A percentile compares a stretch with the other conserved stretches of the same genome.
Conservation (phyloP, 768 basidiomycete species). For the Tricholomella constricta region DNA sequence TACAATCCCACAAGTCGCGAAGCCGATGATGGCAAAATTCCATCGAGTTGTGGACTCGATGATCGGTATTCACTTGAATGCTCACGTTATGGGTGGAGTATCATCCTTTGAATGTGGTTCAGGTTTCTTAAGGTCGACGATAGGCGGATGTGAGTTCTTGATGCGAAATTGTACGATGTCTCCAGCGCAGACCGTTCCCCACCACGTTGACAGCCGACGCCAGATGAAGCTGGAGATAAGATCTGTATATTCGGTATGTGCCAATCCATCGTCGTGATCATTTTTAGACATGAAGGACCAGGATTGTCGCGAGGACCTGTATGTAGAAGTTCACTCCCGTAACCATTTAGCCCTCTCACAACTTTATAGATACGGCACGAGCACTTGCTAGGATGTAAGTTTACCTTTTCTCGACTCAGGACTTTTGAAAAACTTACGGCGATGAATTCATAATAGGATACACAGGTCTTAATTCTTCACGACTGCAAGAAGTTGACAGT, state of each 20-base stretch:
- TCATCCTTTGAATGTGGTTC: neutral
- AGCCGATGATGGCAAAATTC: slow-evolving; percentile 54
- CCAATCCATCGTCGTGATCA: neutral
- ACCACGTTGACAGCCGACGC: neutral
- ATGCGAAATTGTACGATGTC: slow-evolving; percentile 69
- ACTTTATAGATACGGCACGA: slow-evolving; percentile 46
- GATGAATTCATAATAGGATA: slow-evolving; percentile 49
- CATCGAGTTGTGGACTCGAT: slow-evolving; percentile 60
- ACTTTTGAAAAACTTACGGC: neutral
- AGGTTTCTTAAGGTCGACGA: neutral
- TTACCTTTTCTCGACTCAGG: neutral
- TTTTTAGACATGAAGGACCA: neutral
- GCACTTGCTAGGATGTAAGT: slow-evolving; percentile 73
- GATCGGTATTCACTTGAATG: slow-evolving; percentile 61
- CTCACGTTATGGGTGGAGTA: slow-evolving; percentile 69
- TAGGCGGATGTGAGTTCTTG: slow-evolving; percentile 75
- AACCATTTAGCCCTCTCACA: neutral
- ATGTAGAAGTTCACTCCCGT: slow-evolving; percentile 20
- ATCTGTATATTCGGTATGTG: slow-evolving; percentile 69
- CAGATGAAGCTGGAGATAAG: slow-evolving; percentile 72
- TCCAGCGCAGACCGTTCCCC: neutral
- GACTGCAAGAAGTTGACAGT: too few relatives aligned
- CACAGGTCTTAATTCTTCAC: slow-evolving; percentile 40
- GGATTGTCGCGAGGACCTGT: slow-evolving; percentile 71
- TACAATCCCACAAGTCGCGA: slow-evolving; percentile 61